These are phyloP conservation scores for Spathaspora passalidarum DNA, from an alignment of 805 yeast genomes.

Conservation along the genomic window DNA sequence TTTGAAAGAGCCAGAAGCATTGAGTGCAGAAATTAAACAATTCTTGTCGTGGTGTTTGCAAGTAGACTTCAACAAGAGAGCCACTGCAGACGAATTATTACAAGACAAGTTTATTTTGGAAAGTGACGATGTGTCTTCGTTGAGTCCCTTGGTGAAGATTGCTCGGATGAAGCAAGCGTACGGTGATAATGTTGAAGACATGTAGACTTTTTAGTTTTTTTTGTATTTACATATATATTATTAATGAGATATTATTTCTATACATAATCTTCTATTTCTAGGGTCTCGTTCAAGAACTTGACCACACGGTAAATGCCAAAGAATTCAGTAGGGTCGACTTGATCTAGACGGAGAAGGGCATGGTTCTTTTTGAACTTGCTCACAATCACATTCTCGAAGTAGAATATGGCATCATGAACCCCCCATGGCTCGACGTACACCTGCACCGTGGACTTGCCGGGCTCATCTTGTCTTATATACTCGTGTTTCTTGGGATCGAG, in stretches of 20 bases:
- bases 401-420: conserved; percentile 28
- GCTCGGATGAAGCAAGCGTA: conserved; percentile 63
- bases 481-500: conserved; percentile 17
- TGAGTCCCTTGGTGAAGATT: conserved; percentile 71
- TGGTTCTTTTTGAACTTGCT: conserved; percentile 8
- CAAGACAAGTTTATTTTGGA: conserved; percentile 60
- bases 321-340: conserved; percentile 12
- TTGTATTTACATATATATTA: not conserved
- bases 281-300: conserved; percentile 21
- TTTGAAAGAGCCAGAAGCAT: conserved; percentile 80
- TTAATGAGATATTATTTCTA: not conserved
- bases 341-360: conserved; percentile 4
- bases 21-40: conserved; percentile 60
- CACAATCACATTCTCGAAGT: conserved; percentile 22
- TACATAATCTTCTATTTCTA: conserved; percentile 1
- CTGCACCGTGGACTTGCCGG: conserved; percentile 15
- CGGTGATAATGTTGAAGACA: conserved; percentile 18
- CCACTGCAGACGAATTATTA: conserved; percentile 71
- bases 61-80: conserved; percentile 80
- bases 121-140: conserved; percentile 57
- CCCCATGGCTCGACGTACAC: conserved; percentile 36
- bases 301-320: conserved; percentile 24
- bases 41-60: conserved; percentile 78
- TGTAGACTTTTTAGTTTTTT: not conserved
- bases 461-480: conserved; percentile 14